A percentile compares a stretch with the other conserved stretches of the same genome.
Conservation (phyloP, 768 basidiomycete genomes). For the Lactarius sp. region DNA sequence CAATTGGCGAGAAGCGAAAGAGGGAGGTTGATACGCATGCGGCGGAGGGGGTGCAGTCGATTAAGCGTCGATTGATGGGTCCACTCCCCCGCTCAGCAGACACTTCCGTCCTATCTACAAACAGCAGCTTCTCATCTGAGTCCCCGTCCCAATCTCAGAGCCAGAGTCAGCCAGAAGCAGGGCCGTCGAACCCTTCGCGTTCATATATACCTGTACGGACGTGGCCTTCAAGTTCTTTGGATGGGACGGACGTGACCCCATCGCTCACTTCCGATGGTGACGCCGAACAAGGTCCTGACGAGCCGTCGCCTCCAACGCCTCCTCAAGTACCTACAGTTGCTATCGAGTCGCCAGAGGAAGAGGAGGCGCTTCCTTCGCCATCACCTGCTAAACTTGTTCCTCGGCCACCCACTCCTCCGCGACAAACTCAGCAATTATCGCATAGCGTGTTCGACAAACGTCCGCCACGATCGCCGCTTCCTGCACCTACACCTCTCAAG, state of each 20-base stretch:
- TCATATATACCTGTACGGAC: conserved; percentile 15
- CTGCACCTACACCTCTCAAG: conserved; percentile 46
- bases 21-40: conserved; percentile 9
- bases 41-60: background rate
- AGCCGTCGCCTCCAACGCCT: conserved; percentile 21
- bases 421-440: background rate
- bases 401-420: conserved; percentile 6
- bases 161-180: conserved; percentile 9
- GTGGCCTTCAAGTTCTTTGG: conserved; percentile 23
- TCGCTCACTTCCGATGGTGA: conserved; percentile 26
- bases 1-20: conserved; percentile 21
- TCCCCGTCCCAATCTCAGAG: conserved; percentile 5
- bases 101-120: conserved; percentile 2
- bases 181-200: conserved; percentile 11
- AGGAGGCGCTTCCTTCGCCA: background rate
- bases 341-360: conserved; percentile 7
- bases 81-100: conserved; percentile 13
- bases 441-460: conserved; percentile 52
- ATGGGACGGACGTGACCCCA: conserved; percentile 25
- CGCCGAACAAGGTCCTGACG: conserved; percentile 17
- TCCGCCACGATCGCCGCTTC: conserved; percentile 61
- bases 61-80: conserved; percentile 19
- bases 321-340: conserved; percentile 16
- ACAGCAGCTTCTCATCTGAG: conserved; percentile 12
- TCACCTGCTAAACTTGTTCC: conserved; percentile 4